Conservation (phyloP, 225 moss, liverwort and hornwort genomes). For the Pleurozium schreberi region DNA sequence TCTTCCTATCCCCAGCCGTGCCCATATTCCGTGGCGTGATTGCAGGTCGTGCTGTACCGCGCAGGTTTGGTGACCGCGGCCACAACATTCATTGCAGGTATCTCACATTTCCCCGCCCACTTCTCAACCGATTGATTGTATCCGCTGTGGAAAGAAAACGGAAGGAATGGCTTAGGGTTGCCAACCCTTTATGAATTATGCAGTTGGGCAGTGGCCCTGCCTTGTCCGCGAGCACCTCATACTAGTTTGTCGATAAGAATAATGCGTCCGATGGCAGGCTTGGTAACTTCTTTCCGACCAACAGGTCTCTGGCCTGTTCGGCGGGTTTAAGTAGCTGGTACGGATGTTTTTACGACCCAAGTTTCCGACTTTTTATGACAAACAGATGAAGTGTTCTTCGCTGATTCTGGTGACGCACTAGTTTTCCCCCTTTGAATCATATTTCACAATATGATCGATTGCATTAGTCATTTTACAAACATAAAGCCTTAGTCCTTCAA, state of each 20-base stretch:
- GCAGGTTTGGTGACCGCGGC: conserved; percentile 76
- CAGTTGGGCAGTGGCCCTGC: background rate
- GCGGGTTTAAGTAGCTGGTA: background rate
- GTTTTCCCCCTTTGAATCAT: too few species aligned
- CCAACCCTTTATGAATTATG: background rate
- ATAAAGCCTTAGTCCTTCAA: background rate
- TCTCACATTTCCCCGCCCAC: background rate
- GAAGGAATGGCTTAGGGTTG: background rate
- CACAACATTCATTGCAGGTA: conserved; percentile 48
- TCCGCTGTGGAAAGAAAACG: background rate
- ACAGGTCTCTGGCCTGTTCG: background rate
- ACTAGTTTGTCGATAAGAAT: background rate
- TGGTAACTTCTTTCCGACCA: too few species aligned
- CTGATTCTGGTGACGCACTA: background rate
- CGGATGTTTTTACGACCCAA: too few species aligned
- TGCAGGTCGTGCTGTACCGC: conserved; percentile 81
- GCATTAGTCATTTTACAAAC: background rate
- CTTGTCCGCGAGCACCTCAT: background rate
- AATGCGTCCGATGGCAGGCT: background rate
- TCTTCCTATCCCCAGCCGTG: background rate
- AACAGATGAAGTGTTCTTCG: background rate
- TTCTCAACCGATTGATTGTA: background rate
- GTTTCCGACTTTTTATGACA: background rate
- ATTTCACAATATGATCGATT: background rate
- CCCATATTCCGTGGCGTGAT: background rate